Conservation (phyloP, 805 yeast species). For the Yamadazyma takamatsuzukensis region DNA sequence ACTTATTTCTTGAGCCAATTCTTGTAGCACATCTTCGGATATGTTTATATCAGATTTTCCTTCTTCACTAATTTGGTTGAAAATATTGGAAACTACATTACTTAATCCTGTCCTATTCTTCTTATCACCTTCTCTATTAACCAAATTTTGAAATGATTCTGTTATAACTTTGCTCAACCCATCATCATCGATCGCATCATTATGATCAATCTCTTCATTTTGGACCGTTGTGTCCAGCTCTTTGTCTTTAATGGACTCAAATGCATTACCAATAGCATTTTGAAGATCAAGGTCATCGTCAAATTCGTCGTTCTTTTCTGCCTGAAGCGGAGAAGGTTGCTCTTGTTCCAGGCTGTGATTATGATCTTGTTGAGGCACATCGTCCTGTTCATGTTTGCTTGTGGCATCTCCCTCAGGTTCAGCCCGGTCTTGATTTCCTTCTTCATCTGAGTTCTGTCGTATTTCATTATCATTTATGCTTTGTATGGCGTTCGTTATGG, state of each 20-base stretch:
- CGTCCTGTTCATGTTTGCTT: slow-evolving; percentile 4
- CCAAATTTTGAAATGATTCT: slow-evolving; percentile 17
- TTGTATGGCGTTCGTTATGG: slow-evolving; percentile 13
- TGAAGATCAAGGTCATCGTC: slow-evolving; percentile 24
- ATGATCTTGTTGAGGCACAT: background rate
- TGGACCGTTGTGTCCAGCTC: background rate
- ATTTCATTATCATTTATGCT: slow-evolving; percentile 10
- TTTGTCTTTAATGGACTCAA: slow-evolving; percentile 17
- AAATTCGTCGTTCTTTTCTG: slow-evolving; percentile 9
- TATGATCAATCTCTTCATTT: background rate
- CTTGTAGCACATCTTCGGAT: slow-evolving; percentile 21
- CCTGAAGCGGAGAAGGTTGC: slow-evolving; percentile 10
- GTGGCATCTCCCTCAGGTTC: slow-evolving; percentile 1
- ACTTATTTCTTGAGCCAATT: slow-evolving; percentile 27
- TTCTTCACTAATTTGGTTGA: slow-evolving; percentile 15
- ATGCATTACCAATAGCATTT: slow-evolving; percentile 39
- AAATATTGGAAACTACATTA: slow-evolving; percentile 24
- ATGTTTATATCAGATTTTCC: slow-evolving; percentile 2
- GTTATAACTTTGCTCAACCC: slow-evolving; percentile 18
- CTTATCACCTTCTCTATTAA: slow-evolving; percentile 1
- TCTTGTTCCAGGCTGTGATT: slow-evolving; percentile 2
- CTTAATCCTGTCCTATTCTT: background rate
- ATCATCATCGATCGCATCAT: slow-evolving; percentile 13
- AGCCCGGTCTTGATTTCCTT: background rate
- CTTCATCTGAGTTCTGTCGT: slow-evolving; percentile 2